Evolutionary conservation across 352 stramenopile species (phyloP), one percentile per base, ranked within the genome.

Genomic region (Phytophthora fragariae): DNA sequence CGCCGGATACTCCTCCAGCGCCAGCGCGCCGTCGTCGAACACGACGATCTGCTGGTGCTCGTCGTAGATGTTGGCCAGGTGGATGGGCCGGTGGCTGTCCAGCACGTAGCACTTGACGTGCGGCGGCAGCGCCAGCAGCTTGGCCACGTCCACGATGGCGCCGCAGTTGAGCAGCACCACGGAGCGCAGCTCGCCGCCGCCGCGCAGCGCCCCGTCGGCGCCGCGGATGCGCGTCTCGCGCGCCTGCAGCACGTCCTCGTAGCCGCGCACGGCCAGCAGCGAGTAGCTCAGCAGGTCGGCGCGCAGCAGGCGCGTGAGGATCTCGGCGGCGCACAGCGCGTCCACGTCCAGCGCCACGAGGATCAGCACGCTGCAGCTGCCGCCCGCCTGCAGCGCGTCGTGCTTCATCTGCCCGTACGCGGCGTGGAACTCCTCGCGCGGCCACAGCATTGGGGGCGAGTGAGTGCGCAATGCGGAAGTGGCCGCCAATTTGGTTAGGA

Each of bases 21-120:
- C 62, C 62, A 93, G 74, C 10, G 86, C 84, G 8, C 86, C 89
- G 56, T 96, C 89, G 31, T 96, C 89, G 72, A 96, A 95, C 31
- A 96, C 81, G 2, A 95, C 83, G 53, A 96, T 78, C 65, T 93
- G 89, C 68, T 92, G 84, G 59, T 84, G 79, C 24, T 82, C 68
- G 47, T 96, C 85, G 81, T 99, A 97, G 29, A 99, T 91, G 80
- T 99, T 99, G 12, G 95, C 90, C 68, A 99, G 88, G 81, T 99
- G 97, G 53, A 99, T 92, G 9, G 97, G 97, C 1, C 97, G 85
- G 74, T 98, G 96, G 65, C 88, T 97, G 83, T 99, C 97, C 54
- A 99, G 86, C 8, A 99, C 92, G 83, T 99, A 99, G 44, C 95
- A 94, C 53, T 89, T 93, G 10, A 95, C 77, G 39, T 82, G 62